phyloP scores from a whole-genome alignment of 352 stramenopile genomes.

The Globisporangium spinosum region DNA sequence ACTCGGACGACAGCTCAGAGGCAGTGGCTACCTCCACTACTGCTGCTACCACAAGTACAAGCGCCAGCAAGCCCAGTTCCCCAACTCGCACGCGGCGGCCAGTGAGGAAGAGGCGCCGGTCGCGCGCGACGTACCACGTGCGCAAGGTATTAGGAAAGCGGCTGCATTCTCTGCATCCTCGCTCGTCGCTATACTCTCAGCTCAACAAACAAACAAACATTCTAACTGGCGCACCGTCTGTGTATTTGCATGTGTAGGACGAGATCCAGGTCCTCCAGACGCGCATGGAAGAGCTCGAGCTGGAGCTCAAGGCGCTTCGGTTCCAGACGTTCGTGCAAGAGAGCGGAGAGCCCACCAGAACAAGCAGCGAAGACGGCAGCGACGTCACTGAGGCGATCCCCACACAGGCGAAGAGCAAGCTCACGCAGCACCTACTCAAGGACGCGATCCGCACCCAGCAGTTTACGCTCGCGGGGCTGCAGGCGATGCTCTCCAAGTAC shows the following conservation, averaged over 20 bases:
- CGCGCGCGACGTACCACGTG: slow-evolving; percentile 10
- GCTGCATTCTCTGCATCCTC: too few relatives aligned
- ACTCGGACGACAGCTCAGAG: background rate
- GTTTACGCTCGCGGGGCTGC: slow-evolving; percentile 9
- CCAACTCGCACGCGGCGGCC: background rate
- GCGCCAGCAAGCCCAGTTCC: background rate
- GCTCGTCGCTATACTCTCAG: too few relatives aligned
- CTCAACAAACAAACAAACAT: too few relatives aligned
- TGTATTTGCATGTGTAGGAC: background rate
- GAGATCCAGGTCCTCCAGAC: slow-evolving; percentile 5
- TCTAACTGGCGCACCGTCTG: too few relatives aligned
- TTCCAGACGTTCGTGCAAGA: slow-evolving; percentile 21
- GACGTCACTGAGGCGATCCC: background rate
- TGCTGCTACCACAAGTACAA: background rate
- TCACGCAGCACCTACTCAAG: background rate
- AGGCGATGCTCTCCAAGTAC: slow-evolving; percentile 9
- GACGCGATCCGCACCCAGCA: slow-evolving; percentile 9
- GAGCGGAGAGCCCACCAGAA: slow-evolving; percentile 16
- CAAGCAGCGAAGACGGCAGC: background rate
- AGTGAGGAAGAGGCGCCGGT: slow-evolving; percentile 1
- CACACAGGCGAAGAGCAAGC: background rate
- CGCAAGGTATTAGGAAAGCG: slow-evolving; percentile 1
- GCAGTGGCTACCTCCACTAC: background rate
- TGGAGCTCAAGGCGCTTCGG: slow-evolving; percentile 11
- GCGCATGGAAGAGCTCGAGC: slow-evolving; percentile 11